Base-by-base conservation (phyloP, 352 stramenopile genomes). In the Phytopythium vexans region DNA sequence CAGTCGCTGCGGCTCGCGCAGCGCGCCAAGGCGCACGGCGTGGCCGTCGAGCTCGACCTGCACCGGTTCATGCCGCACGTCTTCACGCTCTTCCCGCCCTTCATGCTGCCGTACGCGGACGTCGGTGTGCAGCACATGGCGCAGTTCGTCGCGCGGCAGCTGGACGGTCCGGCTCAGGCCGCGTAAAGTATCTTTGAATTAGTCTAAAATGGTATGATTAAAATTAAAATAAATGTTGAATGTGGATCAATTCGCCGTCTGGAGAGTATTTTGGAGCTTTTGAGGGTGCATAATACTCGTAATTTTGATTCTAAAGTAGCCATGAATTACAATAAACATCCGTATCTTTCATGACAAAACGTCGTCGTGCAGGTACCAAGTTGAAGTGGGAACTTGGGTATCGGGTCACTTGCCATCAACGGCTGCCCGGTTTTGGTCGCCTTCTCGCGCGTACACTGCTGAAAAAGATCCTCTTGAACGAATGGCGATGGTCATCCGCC, bases 1-100 rank as follows among this genome's bases (percentile, higher is more conserved):
- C 68, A 76, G 33, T 68, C 74, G 4, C 49, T 77, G 34, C 56
- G 58, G 6, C 63, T 88, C 5, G 58, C 49, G 11, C 53, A 63
- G n/a, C 71, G 73, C 8, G 74, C 72, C 0, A 32, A 65, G 16
- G 42, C 42, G 0, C 54, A 77, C 31, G 60, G 70, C 1, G 57
- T 79, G 8, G 42, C 59, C 7, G 58, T 64, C 2, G 59, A 82
- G 46, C 32, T 85, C 41, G 74, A 89, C 49, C 49, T 84, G 21
- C 76, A 86, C 38, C 31, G 46, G 3, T 66, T 70, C 57, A 80
- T 89, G 63, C 74, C 76, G 3, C 79, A 89, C 46, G 72, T 83
- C 7, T 89, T 89, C 66, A 80, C 66, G 3, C 46, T 76, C 1
- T 76, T 84, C 34, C 76, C 76, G 1, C 62, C 72, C 15, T 58